Percentiles rank a stretch among this genome's conserved stretches.
These are phyloP conservation scores for Trichoderma arundinaceum DNA, from an alignment of 2,329 filamentous ascomycete genomes.

Conservation along the genomic window DNA sequence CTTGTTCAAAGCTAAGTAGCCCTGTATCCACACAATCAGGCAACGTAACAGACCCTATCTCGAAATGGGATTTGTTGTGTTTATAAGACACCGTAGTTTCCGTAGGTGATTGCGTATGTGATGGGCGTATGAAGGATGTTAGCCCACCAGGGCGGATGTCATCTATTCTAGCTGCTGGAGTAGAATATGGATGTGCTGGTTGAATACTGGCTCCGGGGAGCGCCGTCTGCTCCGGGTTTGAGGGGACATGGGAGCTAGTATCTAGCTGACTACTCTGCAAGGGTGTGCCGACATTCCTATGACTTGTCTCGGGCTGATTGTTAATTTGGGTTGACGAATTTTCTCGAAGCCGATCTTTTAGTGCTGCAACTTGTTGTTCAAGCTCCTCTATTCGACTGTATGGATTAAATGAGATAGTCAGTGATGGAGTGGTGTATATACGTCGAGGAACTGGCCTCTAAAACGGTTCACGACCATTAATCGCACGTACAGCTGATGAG, in stretches of 20 bases:
- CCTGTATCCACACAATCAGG: constrained; percentile 37
- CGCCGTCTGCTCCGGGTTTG: background rate
- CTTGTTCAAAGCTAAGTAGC: constrained; percentile 36
- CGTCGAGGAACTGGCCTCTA: background rate
- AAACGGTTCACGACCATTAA: background rate
- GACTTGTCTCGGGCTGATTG: background rate
- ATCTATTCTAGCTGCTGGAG: background rate
- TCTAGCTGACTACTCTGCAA: background rate
- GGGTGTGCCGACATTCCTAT: background rate
- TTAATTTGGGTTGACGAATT: background rate
- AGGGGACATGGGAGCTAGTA: background rate
- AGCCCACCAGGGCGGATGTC: background rate
- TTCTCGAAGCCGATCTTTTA: constrained; percentile 31
- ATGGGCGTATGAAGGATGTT: background rate
- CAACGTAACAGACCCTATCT: constrained; percentile 22
- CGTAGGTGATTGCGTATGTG: constrained; percentile 6
- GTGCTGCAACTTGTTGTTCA: constrained; percentile 30
- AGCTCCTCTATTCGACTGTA: constrained; percentile 36
- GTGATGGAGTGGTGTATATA: background rate
- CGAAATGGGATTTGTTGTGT: constrained; percentile 34
- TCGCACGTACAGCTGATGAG: constrained; percentile 34
- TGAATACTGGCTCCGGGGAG: background rate
- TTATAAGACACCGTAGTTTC: background rate
- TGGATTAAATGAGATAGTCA: background rate
- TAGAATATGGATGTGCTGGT: background rate